Conservation (phyloP, 805 yeast genomes). For the Nakazawaea ishiwadae region DNA sequence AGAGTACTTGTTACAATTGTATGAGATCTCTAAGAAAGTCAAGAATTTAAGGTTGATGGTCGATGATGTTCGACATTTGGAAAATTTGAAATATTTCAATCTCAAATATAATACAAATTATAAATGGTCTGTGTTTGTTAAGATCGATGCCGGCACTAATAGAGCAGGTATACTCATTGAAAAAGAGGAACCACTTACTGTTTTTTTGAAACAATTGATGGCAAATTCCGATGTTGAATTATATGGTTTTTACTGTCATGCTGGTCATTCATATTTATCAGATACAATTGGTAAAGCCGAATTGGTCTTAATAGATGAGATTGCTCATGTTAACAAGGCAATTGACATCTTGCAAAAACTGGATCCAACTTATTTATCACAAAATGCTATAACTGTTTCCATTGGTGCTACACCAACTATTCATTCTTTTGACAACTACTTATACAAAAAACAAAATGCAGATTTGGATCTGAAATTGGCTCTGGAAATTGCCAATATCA, state of each 20-base stretch:
- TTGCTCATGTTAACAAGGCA: conserved; percentile 52
- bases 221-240: conserved; percentile 34
- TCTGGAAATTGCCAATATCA: conserved; percentile 16
- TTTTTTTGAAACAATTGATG: conserved; percentile 28
- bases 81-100: conserved; percentile 36
- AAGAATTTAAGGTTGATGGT: conserved; percentile 50
- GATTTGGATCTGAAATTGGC: conserved; percentile 18
- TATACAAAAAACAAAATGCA: conserved; percentile 18
- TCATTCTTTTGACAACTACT: conserved; percentile 42
- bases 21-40: conserved; percentile 35
- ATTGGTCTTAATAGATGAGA: conserved; percentile 47
- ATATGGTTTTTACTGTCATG: conserved; percentile 74
- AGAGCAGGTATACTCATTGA: conserved; percentile 54
- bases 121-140: conserved; percentile 65
- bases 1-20: conserved; percentile 42
- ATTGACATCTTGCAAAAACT: conserved; percentile 31
- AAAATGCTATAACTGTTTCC: conserved; percentile 42
- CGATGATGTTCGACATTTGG: conserved; percentile 56
- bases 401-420: conserved; percentile 85
- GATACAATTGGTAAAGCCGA: conserved; percentile 41
- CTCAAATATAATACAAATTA: conserved; percentile 4
- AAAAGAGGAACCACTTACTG: conserved; percentile 28
- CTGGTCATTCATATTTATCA: conserved; percentile 68
- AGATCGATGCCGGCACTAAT: conserved; percentile 66
- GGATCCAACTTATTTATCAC: conserved; percentile 23